Evolutionary conservation across 352 stramenopile genomes (phyloP).

Genomic region (Aphanomyces cochlioides): DNA sequence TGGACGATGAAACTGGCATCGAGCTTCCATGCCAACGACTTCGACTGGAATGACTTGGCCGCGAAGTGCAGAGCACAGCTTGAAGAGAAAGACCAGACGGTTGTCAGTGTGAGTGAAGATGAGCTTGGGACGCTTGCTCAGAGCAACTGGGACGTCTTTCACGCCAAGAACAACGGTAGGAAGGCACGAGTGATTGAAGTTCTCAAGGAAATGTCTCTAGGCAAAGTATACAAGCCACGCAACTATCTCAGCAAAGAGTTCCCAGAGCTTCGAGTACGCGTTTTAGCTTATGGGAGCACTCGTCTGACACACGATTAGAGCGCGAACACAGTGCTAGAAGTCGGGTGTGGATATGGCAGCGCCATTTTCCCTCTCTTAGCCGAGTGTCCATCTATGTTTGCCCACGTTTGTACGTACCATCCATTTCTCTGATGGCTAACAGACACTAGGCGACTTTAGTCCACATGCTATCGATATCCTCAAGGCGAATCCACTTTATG

Average conservation of each 20-base stretch:
- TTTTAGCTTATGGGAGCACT: background rate
- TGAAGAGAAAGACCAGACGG: background rate
- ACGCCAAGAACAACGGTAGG: constrained; percentile 67
- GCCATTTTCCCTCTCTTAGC: constrained; percentile 80
- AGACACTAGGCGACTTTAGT: constrained; percentile 58
- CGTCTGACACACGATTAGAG: background rate
- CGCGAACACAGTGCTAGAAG: constrained; percentile 48
- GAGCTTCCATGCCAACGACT: constrained; percentile 64
- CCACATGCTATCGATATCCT: constrained; percentile 71
- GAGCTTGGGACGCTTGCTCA: constrained; percentile 54
- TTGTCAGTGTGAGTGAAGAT: constrained; percentile 23
- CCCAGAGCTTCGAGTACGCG: constrained; percentile 47
- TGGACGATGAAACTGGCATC: constrained; percentile 1
- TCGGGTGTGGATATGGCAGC: constrained; percentile 85
- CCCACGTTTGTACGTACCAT: constrained; percentile 51
- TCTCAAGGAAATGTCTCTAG: constrained; percentile 6
- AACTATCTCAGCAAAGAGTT: constrained; percentile 83
- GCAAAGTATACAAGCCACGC: constrained; percentile 76
- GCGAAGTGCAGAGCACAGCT: constrained; percentile 37
- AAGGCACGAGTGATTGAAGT: background rate
- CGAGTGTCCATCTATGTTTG: constrained; percentile 55
- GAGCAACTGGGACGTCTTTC: constrained; percentile 71
- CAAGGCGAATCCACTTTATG: constrained; percentile 46
- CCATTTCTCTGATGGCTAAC: background rate
- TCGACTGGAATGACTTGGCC: constrained; percentile 70